Conservation (phyloP, 2,329 filamentous ascomycete genomes). For the Phialocephala subalpina region DNA sequence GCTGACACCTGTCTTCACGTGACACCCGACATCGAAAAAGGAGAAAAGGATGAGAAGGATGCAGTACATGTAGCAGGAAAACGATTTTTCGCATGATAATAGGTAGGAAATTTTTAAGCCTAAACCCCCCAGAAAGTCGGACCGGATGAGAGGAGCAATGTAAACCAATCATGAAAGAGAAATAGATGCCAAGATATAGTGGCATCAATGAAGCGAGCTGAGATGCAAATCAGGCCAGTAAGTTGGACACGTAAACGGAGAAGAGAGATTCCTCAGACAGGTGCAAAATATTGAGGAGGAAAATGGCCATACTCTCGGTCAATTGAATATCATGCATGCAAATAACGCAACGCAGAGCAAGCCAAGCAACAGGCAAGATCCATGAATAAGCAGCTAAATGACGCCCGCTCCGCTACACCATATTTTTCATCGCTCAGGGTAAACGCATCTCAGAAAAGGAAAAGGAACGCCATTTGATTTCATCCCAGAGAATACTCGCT, state of each 20-base stretch:
- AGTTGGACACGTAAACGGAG: background rate
- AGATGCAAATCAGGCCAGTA: no score
- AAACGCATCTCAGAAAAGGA: background rate
- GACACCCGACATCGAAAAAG: background rate
- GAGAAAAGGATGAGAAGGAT: no score
- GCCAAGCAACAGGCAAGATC: background rate
- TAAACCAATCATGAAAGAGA: no score
- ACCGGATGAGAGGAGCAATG: no score
- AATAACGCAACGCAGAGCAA: background rate
- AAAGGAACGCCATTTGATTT: background rate
- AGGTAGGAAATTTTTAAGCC: no score
- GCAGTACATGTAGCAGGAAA: no score
- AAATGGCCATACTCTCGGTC: background rate
- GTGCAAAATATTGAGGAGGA: background rate
- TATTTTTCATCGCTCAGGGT: background rate
- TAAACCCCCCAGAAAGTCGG: no score
- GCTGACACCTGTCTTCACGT: background rate
- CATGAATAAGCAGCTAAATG: background rate
- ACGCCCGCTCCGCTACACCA: constrained; percentile 7
- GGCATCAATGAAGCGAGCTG: background rate
- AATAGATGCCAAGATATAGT: background rate
- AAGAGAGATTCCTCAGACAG: background rate
- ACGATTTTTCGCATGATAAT: no score
- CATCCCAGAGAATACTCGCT: background rate
- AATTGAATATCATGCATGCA: background rate